Evolutionary conservation across 2,329 filamentous ascomycete species (phyloP), one percentile per base, ranked within the genome.

Genomic region (Phialophora chinensis): DNA sequence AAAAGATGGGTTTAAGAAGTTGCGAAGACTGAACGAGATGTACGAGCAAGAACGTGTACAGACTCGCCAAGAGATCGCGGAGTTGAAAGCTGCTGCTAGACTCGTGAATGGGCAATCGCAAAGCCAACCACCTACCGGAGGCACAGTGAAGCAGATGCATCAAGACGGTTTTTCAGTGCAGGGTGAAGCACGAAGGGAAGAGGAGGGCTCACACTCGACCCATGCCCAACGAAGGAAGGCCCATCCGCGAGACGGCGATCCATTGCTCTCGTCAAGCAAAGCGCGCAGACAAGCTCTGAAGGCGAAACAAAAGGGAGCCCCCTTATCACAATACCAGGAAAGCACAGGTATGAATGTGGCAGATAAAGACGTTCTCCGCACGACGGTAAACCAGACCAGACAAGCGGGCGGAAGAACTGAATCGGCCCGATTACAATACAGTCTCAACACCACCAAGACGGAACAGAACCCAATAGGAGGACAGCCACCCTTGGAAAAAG

Each of bases 11-110:
- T 52, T 38, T 14, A 20, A 52, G 23, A 27, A 52, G 31, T 7
- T 61, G 60, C 20, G n/a, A 55, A 50, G 33, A 27, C 27, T 66
- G 25, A 25, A 52, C 49, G 29, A 54, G 55, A 10, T 35, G 53
- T n/a, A 44, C 5, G 38, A 44, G 38, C 53, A 49, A 4, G 59
- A 65, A 31, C 62, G 60, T 38, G 60, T 59, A 31, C 23, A 67
- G 29, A 57, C 63, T 44, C 61, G 59, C 29, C 54, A 42, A n/a
- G 65, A 60, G 31, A 60, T 65, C 12, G 35, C 35, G 10, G 58
- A 58, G 23, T 42, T 67, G 53, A 65, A 65, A 58, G 59, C 49
- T 6, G 61, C 62, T 47, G 60, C 38, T 44, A 44, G 14, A 44
- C 17, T 44, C 17, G 4, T 42, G 35, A 42, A 42, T 6, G 35